These are phyloP conservation scores for Houttuynia cordata DNA, from an alignment of 164 flowering plant species.

Conservation along the genomic window DNA sequence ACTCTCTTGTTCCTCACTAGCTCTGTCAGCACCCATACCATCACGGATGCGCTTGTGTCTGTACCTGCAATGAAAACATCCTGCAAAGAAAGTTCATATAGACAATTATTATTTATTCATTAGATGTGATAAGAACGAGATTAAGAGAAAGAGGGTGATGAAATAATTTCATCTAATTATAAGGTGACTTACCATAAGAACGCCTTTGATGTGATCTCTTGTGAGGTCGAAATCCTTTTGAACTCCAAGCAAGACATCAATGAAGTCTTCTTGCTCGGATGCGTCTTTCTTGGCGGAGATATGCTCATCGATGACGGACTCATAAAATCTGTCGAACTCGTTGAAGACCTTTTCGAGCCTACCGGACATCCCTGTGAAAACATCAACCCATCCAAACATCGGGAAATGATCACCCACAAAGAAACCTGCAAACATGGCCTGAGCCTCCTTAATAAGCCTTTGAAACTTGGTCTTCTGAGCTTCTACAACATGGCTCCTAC, in stretches of 20 bases:
- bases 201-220: neutral
- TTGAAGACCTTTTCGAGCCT: neutral
- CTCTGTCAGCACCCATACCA: constrained; percentile 4
- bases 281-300: neutral
- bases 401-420: neutral
- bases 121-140: too few species aligned
- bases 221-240: constrained; percentile 1
- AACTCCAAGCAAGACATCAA: constrained; percentile 4
- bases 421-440: neutral
- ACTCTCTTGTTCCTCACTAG: neutral
- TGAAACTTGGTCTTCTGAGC: neutral
- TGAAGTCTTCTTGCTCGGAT: neutral
- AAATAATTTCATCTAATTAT: neutral
- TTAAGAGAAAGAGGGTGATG: neutral
- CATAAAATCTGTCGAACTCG: neutral
- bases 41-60: neutral
- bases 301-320: neutral
- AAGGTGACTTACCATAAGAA: neutral
- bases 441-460: neutral
- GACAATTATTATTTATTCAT: too few species aligned
- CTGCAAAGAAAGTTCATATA: neutral
- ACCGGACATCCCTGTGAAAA: neutral
- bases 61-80: constrained; percentile 2
- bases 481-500: neutral
- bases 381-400: neutral